Percentiles rank a stretch among this genome's conserved stretches.
These are phyloP conservation scores for Pichia insulana DNA, from an alignment of 805 yeast genomes.

Conservation along the genomic window DNA sequence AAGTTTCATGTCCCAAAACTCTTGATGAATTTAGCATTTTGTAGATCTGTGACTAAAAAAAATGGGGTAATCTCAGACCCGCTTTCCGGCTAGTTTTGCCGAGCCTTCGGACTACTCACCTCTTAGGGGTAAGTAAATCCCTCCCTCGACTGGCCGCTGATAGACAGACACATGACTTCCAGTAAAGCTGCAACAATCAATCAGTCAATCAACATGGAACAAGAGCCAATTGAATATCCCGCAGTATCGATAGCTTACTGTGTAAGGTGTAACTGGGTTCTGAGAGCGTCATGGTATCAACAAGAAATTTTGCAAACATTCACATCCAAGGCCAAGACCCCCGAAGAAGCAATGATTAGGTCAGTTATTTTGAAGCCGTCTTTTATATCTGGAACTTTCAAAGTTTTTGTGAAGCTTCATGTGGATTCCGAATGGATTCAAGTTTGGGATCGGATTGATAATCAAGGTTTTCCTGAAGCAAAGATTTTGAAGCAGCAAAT, in stretches of 20 bases:
- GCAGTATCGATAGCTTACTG: slow-evolving; percentile 66
- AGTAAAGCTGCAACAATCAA: too few species aligned
- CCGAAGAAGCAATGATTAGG: slow-evolving; percentile 32
- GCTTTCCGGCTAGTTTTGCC: too few species aligned
- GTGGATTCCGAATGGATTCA: slow-evolving; percentile 24
- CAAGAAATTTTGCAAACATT: slow-evolving; percentile 85
- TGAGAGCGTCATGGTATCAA: slow-evolving; percentile 79
- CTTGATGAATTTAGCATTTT: neutral
- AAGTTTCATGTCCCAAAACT: neutral
- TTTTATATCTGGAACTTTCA: slow-evolving; percentile 46
- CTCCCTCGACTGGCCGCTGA: too few species aligned
- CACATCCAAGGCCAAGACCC: slow-evolving; percentile 18
- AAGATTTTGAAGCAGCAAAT: slow-evolving; percentile 65
- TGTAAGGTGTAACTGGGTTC: slow-evolving; percentile 80
- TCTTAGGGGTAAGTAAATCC: too few species aligned
- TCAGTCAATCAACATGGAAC: slow-evolving; percentile 5
- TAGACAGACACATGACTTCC: too few species aligned
- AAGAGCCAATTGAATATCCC: slow-evolving; percentile 34
- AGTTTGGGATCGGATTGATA: slow-evolving; percentile 52
- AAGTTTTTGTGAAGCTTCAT: slow-evolving; percentile 39
- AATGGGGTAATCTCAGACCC: too few species aligned
- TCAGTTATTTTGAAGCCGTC: slow-evolving; percentile 46
- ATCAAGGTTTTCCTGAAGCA: slow-evolving; percentile 83
- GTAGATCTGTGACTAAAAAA: too few species aligned
- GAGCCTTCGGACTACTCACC: too few species aligned